Base-by-base conservation (phyloP, 768 basidiomycete genomes). In the Suillus subluteus region DNA sequence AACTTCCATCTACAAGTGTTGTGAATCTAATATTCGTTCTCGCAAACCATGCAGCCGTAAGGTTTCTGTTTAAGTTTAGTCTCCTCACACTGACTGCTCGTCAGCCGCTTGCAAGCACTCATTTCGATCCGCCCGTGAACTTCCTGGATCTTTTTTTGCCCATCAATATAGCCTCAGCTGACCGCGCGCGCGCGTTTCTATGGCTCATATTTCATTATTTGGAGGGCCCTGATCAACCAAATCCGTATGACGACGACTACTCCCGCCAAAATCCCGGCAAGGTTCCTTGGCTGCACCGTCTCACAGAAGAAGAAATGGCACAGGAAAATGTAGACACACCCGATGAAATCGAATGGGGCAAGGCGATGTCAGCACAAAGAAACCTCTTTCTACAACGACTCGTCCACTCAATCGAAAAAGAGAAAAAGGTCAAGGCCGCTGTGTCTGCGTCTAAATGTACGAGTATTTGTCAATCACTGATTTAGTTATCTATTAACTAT, bases 121-220 rank as follows among this genome's bases (percentile, higher is more conserved):
- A 95, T 79, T 95, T 95, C 73, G 91, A 93, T 58, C 83, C 87
- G 23, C 83, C 81, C 13, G 72, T 91, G 41, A 91, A 92, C 74
- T 91, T 96, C 67, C 82, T 94, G 54, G 94, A 96, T 78, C 82
- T 96, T 48, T 96, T 96, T 76, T 83, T 94, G 48, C 92, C 94
- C 46, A 88, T 89, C 71, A 84, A 85, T 55, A 80, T 94, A 43
- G 84, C 90, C 13, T 93, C 94, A 3, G 76, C 77, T 4, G 89
- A 91, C 68, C 90, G 95, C 38, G 93, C 91, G 6, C 82, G 81
- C 65, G 91, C 88, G 4, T 94, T 97, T 75, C 83, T 97, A 37
- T 95, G 92, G 91, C 83, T 95, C 65, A 79, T 94, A 59, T 95
- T 87, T 76, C 84, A 92, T 73, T 95, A 96, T 76, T 82, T 96